phyloP scores from a whole-genome alignment of 1,139 yeast genomes.

The Blastobotrys ciferrii region DNA sequence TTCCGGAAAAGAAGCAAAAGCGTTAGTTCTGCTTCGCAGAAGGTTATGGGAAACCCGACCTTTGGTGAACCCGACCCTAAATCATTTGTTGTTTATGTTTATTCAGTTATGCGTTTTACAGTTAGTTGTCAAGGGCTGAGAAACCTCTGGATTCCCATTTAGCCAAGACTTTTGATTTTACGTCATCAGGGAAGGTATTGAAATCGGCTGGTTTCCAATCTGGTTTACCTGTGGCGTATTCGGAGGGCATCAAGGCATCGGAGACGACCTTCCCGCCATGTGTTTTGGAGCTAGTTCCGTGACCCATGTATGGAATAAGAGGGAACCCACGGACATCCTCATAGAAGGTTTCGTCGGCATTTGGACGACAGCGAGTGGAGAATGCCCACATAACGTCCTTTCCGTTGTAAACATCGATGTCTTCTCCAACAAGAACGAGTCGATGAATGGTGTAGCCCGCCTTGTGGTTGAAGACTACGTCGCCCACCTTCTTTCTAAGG shows the following conservation, averaged over 20 bases:
- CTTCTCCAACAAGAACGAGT: conserved; percentile 5
- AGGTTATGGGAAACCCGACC: too few relatives aligned
- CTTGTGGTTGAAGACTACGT: conserved; percentile 4
- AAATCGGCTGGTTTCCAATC: background rate
- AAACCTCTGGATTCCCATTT: background rate
- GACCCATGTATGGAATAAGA: conserved; percentile 8
- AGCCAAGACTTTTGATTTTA: conserved; percentile 4
- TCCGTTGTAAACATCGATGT: conserved; percentile 3
- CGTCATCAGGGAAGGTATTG: background rate
- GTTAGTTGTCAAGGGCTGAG: background rate
- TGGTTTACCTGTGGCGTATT: background rate
- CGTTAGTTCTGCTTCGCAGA: too few relatives aligned
- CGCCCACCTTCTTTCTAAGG: background rate
- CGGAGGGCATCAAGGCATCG: conserved; percentile 3
- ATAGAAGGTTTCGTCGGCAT: background rate
- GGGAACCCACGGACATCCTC: conserved; percentile 3
- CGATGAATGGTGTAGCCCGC: background rate
- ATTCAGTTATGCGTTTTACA: too few relatives aligned
- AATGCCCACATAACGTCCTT: conserved; percentile 9
- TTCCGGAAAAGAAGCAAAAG: too few relatives aligned
- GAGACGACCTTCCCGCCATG: conserved; percentile 5
- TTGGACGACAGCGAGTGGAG: conserved; percentile 3
- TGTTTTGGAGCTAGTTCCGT: background rate
- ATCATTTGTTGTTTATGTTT: too few relatives aligned
- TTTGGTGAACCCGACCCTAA: too few relatives aligned